Conservation (phyloP, 352 stramenopile genomes). For the Globisporangium carolinianum region DNA sequence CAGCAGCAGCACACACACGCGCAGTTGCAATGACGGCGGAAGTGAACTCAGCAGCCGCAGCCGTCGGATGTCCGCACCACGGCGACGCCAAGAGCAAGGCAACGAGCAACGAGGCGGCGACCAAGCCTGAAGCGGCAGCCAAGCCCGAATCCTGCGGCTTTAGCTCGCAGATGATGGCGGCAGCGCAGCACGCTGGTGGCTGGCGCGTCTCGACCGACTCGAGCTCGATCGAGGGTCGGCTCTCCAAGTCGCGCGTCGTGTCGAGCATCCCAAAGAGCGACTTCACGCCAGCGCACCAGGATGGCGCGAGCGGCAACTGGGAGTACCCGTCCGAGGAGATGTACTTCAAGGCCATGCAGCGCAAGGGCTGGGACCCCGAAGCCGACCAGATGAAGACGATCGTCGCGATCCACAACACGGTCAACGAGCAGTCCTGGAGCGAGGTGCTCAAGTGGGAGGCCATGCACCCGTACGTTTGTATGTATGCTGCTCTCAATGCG, state of each 20-base stretch:
- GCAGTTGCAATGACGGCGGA: conserved; percentile 47
- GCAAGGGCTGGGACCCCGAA: conserved; percentile 92
- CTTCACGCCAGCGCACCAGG: conserved; percentile 63
- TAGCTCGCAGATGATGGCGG: conserved; percentile 53
- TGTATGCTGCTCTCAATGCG: conserved; percentile 4
- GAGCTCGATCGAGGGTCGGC: conserved; percentile 8
- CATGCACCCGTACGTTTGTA: conserved; percentile 33
- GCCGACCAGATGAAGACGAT: conserved; percentile 92
- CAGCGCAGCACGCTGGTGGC: conserved; percentile 32
- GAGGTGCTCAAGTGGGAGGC: conserved; percentile 92
- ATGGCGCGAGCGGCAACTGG: conserved; percentile 67
- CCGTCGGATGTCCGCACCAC: conserved; percentile 40
- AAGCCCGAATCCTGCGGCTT: conserved; percentile 29
- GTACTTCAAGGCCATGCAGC: conserved; percentile 97
- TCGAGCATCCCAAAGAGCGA: conserved; percentile 95
- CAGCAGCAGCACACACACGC: not conserved
- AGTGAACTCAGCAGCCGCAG: conserved; percentile 53
- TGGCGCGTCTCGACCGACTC: conserved; percentile 26
- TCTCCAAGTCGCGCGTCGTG: conserved; percentile 82
- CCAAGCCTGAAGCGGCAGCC: not conserved
- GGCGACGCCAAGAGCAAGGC: conserved; percentile 6
- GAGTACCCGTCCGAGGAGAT: conserved; percentile 97
- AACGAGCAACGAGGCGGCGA: not conserved
- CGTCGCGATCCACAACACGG: conserved; percentile 96
- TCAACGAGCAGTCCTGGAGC: conserved; percentile 95